Conservation (phyloP, 106 monocot species). For the Dendrobium officinale region DNA sequence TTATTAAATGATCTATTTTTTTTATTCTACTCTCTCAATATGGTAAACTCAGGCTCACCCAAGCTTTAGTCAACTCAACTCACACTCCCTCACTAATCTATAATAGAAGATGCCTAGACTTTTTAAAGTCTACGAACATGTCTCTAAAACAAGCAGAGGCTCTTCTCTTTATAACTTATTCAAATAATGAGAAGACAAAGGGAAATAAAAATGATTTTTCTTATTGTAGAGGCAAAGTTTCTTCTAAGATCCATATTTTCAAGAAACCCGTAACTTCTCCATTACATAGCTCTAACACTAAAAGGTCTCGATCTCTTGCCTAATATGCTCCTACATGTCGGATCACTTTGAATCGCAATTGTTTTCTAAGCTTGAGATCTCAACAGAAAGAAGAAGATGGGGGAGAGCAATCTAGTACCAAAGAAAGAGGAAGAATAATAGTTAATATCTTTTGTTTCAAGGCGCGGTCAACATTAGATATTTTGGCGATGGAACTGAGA, state of each 20-base stretch:
- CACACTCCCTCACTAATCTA: too few relatives aligned
- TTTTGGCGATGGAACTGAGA: not conserved
- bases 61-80: too few relatives aligned
- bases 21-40: too few relatives aligned
- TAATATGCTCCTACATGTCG: not conserved
- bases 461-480: not conserved
- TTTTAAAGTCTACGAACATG: too few relatives aligned
- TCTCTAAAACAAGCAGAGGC: too few relatives aligned
- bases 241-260: not conserved
- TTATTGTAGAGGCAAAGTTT: not conserved
- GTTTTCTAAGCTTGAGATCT: not conserved
- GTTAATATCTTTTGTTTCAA: not conserved
- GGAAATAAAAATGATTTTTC: too few relatives aligned
- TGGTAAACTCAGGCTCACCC: too few relatives aligned
- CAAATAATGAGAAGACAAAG: too few relatives aligned
- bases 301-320: not conserved
- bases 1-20: too few relatives aligned
- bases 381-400: not conserved
- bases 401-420: constrained; percentile 2
- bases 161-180: too few relatives aligned
- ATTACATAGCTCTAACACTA: not conserved
- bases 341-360: not conserved
- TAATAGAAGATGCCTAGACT: too few relatives aligned
- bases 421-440: not conserved
- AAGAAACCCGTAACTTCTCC: not conserved